Evolutionary conservation across 164 flowering plant genomes (phyloP).

Genomic region (Vitis amurensis): DNA sequence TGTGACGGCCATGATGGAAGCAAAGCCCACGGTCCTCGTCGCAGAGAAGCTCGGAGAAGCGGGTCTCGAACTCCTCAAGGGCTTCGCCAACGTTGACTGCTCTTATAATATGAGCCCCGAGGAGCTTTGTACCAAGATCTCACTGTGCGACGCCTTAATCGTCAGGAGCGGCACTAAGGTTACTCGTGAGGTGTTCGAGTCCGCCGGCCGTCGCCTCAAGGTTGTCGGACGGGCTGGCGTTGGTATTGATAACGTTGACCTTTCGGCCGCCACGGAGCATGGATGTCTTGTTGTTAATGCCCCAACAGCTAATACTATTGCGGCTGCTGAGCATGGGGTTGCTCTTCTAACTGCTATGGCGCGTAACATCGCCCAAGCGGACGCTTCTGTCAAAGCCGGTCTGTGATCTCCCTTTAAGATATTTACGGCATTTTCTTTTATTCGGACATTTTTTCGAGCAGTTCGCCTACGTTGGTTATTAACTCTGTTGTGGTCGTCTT

Average conservation of each 20-base stretch:
- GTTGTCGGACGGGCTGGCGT: slow-evolving; percentile 54
- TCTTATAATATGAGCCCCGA: slow-evolving; percentile 33
- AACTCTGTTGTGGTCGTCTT: neutral
- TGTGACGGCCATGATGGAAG: slow-evolving; percentile 17
- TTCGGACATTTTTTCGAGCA: neutral
- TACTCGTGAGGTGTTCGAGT: slow-evolving; percentile 40
- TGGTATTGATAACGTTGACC: slow-evolving; percentile 52
- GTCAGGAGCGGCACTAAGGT: slow-evolving; percentile 49
- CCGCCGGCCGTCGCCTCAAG: slow-evolving; percentile 36
- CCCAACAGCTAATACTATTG: slow-evolving; percentile 44
- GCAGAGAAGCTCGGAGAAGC: slow-evolving; percentile 46
- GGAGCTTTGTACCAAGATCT: slow-evolving; percentile 42
- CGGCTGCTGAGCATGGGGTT: slow-evolving; percentile 50
- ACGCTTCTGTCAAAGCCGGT: slow-evolving; percentile 48
- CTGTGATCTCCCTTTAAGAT: neutral
- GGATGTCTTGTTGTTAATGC: slow-evolving; percentile 51
- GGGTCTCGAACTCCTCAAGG: slow-evolving; percentile 28
- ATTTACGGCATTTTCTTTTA: neutral
- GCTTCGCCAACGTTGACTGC: slow-evolving; percentile 41
- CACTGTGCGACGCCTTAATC: slow-evolving; percentile 44
- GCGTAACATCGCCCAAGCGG: slow-evolving; percentile 39
- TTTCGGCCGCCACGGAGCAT: slow-evolving; percentile 48
- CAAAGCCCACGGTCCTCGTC: slow-evolving; percentile 43
- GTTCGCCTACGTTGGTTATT: neutral
- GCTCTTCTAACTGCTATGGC: slow-evolving; percentile 49